These are phyloP conservation scores for Peronospora farinosa DNA, from an alignment of 352 stramenopile genomes.

Conservation along the genomic window DNA sequence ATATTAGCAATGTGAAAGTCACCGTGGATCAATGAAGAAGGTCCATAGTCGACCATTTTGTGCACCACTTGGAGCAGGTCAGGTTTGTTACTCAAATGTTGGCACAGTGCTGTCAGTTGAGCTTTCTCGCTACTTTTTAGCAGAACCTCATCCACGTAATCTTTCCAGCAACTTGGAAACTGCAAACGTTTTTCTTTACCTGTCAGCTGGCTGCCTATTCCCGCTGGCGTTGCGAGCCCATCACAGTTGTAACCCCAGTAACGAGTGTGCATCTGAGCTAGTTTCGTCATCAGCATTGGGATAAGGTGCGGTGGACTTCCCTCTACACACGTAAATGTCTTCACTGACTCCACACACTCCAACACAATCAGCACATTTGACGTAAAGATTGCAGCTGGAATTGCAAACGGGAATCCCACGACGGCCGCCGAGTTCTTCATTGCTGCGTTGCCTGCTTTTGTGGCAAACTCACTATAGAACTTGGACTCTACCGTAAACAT, in stretches of 20 bases:
- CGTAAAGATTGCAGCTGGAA: conserved; percentile 50
- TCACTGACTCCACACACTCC: conserved; percentile 42
- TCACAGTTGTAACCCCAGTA: conserved; percentile 46
- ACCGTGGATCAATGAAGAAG: conserved; percentile 64
- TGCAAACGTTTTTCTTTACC: conserved; percentile 52
- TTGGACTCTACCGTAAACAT: conserved; percentile 78
- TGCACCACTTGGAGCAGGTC: conserved; percentile 41
- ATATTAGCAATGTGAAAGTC: conserved; percentile 82
- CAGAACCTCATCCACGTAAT: conserved; percentile 47
- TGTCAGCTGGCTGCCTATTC: conserved; percentile 64
- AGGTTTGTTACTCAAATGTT: conserved; percentile 36
- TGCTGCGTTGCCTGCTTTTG: conserved; percentile 8
- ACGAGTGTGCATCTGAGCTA: conserved; percentile 60
- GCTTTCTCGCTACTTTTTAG: conserved; percentile 26
- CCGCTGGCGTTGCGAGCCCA: conserved; percentile 40
- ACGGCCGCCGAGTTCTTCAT: conserved; percentile 19
- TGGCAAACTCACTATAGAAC: conserved; percentile 55
- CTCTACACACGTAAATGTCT: conserved; percentile 53
- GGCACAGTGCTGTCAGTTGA: conserved; percentile 38
- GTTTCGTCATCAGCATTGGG: conserved; percentile 33
- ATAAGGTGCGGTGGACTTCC: conserved; percentile 55
- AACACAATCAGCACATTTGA: conserved; percentile 70
- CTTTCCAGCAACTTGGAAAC: conserved; percentile 51
- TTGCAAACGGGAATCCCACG: conserved; percentile 46
- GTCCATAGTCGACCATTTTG: conserved; percentile 42